Evolutionary conservation across 305 asterid species (phyloP).

Genomic region (Fraxinus velutina): DNA sequence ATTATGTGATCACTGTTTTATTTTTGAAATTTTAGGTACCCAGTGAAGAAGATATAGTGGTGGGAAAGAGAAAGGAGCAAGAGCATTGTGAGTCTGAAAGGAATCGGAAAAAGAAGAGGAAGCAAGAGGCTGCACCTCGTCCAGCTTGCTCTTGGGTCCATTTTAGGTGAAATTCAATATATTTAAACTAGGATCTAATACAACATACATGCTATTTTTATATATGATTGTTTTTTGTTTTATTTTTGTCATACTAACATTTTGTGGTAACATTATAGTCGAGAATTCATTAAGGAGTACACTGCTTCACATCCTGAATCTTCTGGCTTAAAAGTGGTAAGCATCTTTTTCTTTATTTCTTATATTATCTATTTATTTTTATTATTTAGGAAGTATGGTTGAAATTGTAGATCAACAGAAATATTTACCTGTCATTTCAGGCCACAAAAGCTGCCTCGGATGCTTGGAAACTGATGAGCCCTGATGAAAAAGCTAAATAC

Average conservation of each 20-base stretch:
- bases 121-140: constrained; percentile 62
- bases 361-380: background rate
- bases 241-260: constrained; percentile 20
- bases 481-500: constrained; percentile 87
- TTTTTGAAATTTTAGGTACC: constrained; percentile 39
- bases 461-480: constrained; percentile 90
- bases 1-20: constrained; percentile 2
- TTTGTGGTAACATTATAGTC: constrained; percentile 39
- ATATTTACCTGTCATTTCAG: constrained; percentile 37
- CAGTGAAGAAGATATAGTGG: constrained; percentile 52
- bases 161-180: constrained; percentile 58
- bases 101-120: constrained; percentile 69
- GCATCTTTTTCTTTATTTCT: constrained; percentile 26
- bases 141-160: constrained; percentile 99
- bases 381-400: background rate
- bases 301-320: constrained; percentile 93
- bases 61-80: constrained; percentile 55
- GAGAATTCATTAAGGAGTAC: constrained; percentile 92
- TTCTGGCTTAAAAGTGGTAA: constrained; percentile 85
- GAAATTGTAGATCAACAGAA: constrained; percentile 9
- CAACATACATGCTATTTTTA: background rate
- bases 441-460: constrained; percentile 98
- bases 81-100: constrained; percentile 64
- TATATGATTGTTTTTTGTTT: background rate
- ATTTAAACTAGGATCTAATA: constrained; percentile 7